Percentiles rank a stretch among this genome's conserved stretches.
Conservation (phyloP, 2,329 filamentous ascomycete species). For the Leptographium lundbergii region DNA sequence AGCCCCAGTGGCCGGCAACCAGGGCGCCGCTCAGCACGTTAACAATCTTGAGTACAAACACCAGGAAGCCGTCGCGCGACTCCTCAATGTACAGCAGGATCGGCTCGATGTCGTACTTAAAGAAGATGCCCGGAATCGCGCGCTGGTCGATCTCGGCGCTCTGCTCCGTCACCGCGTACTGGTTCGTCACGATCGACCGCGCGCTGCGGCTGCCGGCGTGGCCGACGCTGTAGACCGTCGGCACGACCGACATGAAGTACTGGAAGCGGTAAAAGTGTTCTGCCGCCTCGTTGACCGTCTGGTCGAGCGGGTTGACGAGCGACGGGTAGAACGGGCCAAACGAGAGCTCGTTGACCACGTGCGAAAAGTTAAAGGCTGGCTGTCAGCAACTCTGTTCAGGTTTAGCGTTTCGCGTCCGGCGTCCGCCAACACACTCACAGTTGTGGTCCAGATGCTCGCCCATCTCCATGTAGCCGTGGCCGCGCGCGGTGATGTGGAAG, state of each 20-base stretch:
- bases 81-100: conserved; percentile 80
- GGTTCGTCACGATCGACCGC: conserved; percentile 76
- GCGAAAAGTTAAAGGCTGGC: conserved; percentile 89
- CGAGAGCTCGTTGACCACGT: conserved; percentile 89
- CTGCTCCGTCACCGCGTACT: conserved; percentile 94
- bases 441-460: conserved; percentile 71
- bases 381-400: neutral
- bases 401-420: no score
- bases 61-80: conserved; percentile 60
- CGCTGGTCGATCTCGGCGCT: conserved; percentile 56
- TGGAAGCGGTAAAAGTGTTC: conserved; percentile 90
- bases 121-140: conserved; percentile 77
- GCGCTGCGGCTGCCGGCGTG: conserved; percentile 21
- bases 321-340: conserved; percentile 96
- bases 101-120: conserved; percentile 98
- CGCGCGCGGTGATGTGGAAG: conserved; percentile 91
- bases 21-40: conserved; percentile 86
- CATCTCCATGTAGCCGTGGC: conserved; percentile 83
- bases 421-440: conserved; percentile 37
- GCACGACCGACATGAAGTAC: conserved; percentile 92
- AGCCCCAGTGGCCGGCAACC: conserved; percentile 89
- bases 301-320: conserved; percentile 86
- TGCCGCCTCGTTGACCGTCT: conserved; percentile 65
- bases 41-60: conserved; percentile 68
- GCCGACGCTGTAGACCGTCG: conserved; percentile 74